Evolutionary conservation across 2,329 filamentous ascomycete species (phyloP), one percentile per base, ranked within the genome.

Genomic region (Diaporthe batatas): DNA sequence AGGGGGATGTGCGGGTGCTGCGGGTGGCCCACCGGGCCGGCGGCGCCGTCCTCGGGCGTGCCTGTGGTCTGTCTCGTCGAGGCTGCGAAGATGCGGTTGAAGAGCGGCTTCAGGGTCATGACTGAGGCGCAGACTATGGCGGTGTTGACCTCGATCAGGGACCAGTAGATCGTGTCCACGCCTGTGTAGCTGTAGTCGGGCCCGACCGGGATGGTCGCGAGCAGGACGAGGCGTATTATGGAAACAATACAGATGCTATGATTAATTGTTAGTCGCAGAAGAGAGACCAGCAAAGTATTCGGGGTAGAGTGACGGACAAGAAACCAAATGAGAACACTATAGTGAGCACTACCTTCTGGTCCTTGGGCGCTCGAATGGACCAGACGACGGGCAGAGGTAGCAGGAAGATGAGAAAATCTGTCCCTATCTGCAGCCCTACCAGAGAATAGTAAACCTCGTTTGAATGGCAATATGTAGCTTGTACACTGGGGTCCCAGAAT

Each of bases 41-140:
- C 34, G 2, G 7, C 55, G 12, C 39, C 55, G 5, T 16, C 54
- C 21, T 51, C 55, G 32, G 65, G 49, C 16, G 42, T 59, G 5
- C 36, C 59, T 11, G 53, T 49, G 57, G 44, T 39, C 14, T 44
- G 49, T 4, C 44, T 42, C 36, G 69, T 34, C 44, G 72, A 23
- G 11, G 70, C 34, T 3, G 68, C 64, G 75, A 83, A 77, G 49
- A 81, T 76, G 6, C 80, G 75, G 29, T 59, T 68, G 16, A 76
- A 25, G 2, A 79, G 47, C 1, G 77, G 79, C 49, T 76, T 77
- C 47, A 79, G 73, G 2, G 78, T 79, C 72, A 77, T 78, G 39
- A 79, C 57, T 44, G 78, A 79, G 2, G 77, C 77, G 71, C 78
- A 80, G 4, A 79, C 75, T 25, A 80, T 76, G 71, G 77, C 76